Evolutionary conservation across 306 rosid genomes (phyloP).

Genomic region (Nissolia schottii): DNA sequence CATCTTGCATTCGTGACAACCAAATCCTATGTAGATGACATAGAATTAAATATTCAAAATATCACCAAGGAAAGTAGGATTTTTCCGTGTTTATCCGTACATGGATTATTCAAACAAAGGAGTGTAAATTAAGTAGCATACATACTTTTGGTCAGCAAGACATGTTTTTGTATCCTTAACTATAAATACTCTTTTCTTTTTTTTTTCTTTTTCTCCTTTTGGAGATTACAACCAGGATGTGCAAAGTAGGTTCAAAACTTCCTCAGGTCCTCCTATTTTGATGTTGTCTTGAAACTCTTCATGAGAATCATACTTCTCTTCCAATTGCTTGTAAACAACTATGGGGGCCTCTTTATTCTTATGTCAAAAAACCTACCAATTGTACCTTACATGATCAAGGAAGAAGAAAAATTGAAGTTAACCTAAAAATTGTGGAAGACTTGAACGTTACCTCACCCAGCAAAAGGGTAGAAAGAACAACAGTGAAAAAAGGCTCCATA

Average conservation of each 20-base stretch:
- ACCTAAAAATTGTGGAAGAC: not conserved
- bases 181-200: not conserved
- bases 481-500: slow-evolving; percentile 79
- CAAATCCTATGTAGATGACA: not conserved
- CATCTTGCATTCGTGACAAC: not conserved
- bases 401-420: not conserved
- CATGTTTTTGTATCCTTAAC: not conserved
- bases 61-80: not conserved
- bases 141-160: not conserved
- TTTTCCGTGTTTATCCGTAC: not conserved
- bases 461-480: slow-evolving; percentile 53
- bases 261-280: not conserved
- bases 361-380: not conserved
- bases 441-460: slow-evolving; percentile 56
- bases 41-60: not conserved
- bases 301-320: not conserved
- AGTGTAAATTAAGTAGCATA: not conserved
- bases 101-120: not conserved
- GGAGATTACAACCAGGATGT: not conserved
- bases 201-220: not conserved
- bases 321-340: not conserved
- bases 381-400: not conserved
- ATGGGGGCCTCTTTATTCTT: not conserved
- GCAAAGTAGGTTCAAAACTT: not conserved
- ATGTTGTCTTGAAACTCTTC: not conserved